A percentile compares a stretch with the other conserved stretches of the same genome.
phyloP scores from a whole-genome alignment of 139 green algal genomes.

The Haematococcus lacustris region DNA sequence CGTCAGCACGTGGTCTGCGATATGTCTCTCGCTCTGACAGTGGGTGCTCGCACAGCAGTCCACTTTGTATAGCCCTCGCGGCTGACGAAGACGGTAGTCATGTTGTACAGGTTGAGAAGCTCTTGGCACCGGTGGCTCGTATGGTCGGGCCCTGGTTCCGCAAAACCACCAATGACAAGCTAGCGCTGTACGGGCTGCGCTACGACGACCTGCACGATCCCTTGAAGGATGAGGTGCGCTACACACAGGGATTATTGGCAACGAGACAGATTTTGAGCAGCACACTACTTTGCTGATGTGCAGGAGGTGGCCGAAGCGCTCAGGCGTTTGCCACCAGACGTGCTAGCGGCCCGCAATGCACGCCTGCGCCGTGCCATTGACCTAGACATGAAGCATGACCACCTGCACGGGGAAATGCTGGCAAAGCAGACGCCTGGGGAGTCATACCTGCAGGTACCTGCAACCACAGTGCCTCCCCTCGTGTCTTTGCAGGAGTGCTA shows the following conservation, averaged over 20 bases:
- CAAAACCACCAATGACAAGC: slow-evolving; percentile 56
- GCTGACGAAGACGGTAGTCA: no score
- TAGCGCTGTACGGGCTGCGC: slow-evolving; percentile 84
- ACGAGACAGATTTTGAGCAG: no score
- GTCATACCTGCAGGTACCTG: slow-evolving; percentile 69
- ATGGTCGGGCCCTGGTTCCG: slow-evolving; percentile 41
- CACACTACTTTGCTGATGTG: no score
- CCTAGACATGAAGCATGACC: slow-evolving; percentile 84
- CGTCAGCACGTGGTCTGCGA: no score
- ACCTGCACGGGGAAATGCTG: slow-evolving; percentile 80
- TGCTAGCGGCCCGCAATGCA: slow-evolving; percentile 81
- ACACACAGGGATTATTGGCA: no score
- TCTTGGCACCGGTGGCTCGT: slow-evolving; percentile 17
- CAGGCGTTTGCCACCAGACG: slow-evolving; percentile 78
- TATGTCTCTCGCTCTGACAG: no score
- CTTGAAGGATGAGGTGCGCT: slow-evolving; percentile 67
- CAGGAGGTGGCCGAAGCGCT: slow-evolving; percentile 91
- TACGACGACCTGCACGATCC: slow-evolving; percentile 96
- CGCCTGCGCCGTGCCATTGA: slow-evolving; percentile 91
- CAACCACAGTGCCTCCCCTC: no score
- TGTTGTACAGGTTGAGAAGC: slow-evolving; percentile 29
- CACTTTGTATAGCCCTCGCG: no score
- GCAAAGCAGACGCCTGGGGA: slow-evolving; percentile 87
- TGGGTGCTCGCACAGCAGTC: no score
- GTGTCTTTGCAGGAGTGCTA: no score